Evolutionary conservation across 495 filamentous ascomycete species (phyloP).

Genomic region (Barbatosphaeria neglecta): DNA sequence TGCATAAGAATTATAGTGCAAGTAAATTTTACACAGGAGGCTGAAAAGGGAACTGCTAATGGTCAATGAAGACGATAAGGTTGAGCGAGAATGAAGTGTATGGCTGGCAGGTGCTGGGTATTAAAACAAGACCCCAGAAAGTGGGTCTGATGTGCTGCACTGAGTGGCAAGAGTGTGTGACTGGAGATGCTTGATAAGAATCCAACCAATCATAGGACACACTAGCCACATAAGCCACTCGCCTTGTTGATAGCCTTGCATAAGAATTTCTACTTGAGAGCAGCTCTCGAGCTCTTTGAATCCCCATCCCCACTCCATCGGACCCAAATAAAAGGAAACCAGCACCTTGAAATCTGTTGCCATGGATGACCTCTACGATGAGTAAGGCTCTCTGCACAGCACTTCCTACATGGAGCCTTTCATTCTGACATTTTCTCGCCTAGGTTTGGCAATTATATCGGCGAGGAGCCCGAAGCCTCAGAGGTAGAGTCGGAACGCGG

Average conservation of each 20-base stretch:
- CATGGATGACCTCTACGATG: slow-evolving; percentile 81
- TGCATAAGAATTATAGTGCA: too few species aligned
- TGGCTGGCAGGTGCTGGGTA: too few species aligned
- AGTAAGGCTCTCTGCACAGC: slow-evolving; percentile 35
- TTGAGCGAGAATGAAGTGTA: background rate
- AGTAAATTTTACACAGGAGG: background rate
- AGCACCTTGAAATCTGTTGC: background rate
- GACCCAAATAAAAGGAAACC: slow-evolving; percentile 7
- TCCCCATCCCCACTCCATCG: background rate
- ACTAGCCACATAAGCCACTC: background rate
- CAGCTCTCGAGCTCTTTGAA: background rate
- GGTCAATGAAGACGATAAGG: background rate
- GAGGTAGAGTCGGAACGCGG: slow-evolving; percentile 74
- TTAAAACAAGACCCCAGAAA: too few species aligned
- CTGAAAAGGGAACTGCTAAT: background rate
- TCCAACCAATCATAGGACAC: background rate
- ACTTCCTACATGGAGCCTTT: slow-evolving; percentile 5
- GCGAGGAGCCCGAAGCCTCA: slow-evolving; percentile 72
- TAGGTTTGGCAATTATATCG: slow-evolving; percentile 94
- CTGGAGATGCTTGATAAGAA: background rate
- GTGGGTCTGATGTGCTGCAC: too few species aligned
- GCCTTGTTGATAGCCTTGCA: background rate
- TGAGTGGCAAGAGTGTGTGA: background rate
- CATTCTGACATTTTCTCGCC: background rate
- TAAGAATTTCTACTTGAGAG: background rate